These are phyloP conservation scores for Lactarius akahatsu DNA, from an alignment of 768 basidiomycete species.

Conservation along the genomic window DNA sequence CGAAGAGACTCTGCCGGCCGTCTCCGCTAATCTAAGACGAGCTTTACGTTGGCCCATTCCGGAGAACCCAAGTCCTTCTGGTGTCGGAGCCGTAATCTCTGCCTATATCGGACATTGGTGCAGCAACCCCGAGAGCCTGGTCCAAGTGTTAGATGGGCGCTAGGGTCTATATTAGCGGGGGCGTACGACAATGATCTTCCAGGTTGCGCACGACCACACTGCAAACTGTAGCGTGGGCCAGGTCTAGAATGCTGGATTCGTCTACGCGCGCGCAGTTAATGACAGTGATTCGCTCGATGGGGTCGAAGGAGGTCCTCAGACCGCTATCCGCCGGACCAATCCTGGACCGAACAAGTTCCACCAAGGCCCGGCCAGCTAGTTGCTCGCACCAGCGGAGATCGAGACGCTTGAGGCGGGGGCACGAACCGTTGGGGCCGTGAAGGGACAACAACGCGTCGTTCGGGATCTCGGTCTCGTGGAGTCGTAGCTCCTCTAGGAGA, in stretches of 20 bases:
- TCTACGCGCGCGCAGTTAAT: conserved; percentile 59
- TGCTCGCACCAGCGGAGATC: conserved; percentile 63
- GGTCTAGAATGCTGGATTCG: conserved; percentile 51
- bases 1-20: background rate
- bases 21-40: conserved; percentile 28
- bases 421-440: conserved; percentile 42
- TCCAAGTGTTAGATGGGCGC: conserved; percentile 7
- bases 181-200: conserved; percentile 58
- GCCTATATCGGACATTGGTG: conserved; percentile 55
- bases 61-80: conserved; percentile 29
- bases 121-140: conserved; percentile 53
- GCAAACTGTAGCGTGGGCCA: conserved; percentile 50
- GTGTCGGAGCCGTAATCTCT: conserved; percentile 45
- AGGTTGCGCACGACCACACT: conserved; percentile 42
- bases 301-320: conserved; percentile 25
- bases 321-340: conserved; percentile 16
- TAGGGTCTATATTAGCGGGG: background rate
- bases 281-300: conserved; percentile 48
- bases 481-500: conserved; percentile 46
- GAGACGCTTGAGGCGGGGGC: conserved; percentile 47
- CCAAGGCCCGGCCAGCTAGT: conserved; percentile 50
- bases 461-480: conserved; percentile 59
- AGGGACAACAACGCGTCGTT: conserved; percentile 45
- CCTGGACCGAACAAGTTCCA: conserved; percentile 48
- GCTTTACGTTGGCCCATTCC: conserved; percentile 24